Conservation (phyloP, 1,284 basidiomycete species). For the Puccinia coronata region DNA sequence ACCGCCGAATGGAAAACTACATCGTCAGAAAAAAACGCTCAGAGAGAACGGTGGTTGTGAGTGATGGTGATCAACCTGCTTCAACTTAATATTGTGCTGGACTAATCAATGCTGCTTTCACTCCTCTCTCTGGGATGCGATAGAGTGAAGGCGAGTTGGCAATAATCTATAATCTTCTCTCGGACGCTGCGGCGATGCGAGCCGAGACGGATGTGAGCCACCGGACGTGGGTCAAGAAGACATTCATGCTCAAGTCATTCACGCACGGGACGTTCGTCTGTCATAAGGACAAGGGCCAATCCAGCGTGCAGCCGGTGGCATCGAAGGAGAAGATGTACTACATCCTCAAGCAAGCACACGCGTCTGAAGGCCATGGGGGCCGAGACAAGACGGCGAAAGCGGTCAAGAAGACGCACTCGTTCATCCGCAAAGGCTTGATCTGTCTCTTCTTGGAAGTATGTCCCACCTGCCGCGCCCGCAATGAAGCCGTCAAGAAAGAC, state of each 20-base stretch:
- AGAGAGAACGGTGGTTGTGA: constrained; percentile 44
- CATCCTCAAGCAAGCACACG: constrained; percentile 47
- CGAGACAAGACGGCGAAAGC: constrained; percentile 48
- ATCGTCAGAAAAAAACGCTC: constrained; percentile 46
- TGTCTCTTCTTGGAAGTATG: constrained; percentile 49
- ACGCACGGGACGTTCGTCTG: constrained; percentile 40
- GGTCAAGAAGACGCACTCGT: constrained; percentile 49
- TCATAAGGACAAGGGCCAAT: constrained; percentile 47
- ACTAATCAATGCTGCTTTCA: not conserved
- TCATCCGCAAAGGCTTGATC: constrained; percentile 48
- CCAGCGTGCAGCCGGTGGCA: constrained; percentile 27
- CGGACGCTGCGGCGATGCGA: constrained; percentile 46
- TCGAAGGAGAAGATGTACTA: constrained; percentile 49
- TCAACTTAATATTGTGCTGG: not conserved
- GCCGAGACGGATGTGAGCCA: constrained; percentile 44
- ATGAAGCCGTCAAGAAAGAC: constrained; percentile 47
- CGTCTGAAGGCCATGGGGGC: constrained; percentile 49
- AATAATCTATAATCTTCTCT: constrained; percentile 36
- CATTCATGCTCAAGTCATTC: constrained; percentile 29
- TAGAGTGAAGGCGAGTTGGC: constrained; percentile 44
- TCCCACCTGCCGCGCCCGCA: constrained; percentile 37
- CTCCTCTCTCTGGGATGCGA: not conserved
- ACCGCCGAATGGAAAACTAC: constrained; percentile 45
- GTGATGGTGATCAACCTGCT: too few species aligned
- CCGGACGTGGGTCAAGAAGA: constrained; percentile 49